These are phyloP conservation scores for Pharus latifolius DNA, from an alignment of 176 grass and related monocot genomes.

Conservation along the genomic window DNA sequence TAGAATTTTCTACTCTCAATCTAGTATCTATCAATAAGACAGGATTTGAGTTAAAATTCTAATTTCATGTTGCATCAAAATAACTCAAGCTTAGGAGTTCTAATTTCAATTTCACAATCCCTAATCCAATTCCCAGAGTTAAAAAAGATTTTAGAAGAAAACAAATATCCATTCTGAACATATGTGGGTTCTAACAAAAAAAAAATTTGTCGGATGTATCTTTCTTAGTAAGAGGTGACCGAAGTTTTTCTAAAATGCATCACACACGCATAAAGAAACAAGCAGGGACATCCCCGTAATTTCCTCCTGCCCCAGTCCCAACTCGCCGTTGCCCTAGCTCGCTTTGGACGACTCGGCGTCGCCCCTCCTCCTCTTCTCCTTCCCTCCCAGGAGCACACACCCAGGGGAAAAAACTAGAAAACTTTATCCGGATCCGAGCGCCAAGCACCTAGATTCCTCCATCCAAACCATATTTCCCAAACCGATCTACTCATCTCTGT, in stretches of 20 bases:
- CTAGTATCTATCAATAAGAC: too few species aligned
- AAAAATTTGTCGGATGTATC: too few species aligned
- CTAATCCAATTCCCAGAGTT: too few species aligned
- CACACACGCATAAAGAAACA: not conserved
- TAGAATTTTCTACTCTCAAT: too few species aligned
- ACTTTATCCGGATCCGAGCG: constrained; percentile 20
- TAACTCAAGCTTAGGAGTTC: too few species aligned
- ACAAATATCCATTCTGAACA: too few species aligned
- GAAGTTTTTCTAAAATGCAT: not conserved
- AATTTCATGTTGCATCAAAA: too few species aligned
- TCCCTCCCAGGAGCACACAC: not conserved
- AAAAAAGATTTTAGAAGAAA: too few species aligned
- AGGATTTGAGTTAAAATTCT: too few species aligned
- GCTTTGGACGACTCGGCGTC: constrained; percentile 9
- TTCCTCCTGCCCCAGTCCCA: not conserved
- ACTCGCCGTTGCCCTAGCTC: constrained; percentile 24
- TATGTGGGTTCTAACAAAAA: too few species aligned
- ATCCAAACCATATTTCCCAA: not conserved
- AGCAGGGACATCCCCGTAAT: not conserved
- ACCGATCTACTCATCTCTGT: constrained; percentile 2
- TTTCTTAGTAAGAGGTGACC: too few species aligned
- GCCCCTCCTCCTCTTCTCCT: not conserved
- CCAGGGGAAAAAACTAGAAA: not conserved
- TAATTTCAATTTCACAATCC: too few species aligned
- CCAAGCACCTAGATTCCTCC: constrained; percentile 6